These are phyloP conservation scores for Magnolia kwangsiensis DNA, from an alignment of 164 flowering plant genomes.

Conservation along the genomic window DNA sequence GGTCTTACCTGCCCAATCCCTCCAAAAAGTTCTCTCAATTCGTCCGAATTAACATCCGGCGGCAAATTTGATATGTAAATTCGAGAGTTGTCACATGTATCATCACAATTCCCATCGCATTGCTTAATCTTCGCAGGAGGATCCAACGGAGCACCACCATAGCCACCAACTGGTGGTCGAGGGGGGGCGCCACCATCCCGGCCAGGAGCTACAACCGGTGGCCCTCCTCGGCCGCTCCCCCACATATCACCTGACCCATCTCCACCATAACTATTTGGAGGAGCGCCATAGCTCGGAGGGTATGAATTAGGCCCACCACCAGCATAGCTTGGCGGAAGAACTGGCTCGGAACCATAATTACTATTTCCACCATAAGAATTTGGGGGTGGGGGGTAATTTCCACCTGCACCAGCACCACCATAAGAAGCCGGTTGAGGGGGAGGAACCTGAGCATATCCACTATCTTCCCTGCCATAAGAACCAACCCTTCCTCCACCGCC, in stretches of 20 bases:
- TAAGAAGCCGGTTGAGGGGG: conserved; percentile 44
- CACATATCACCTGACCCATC: not conserved
- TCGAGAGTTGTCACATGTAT: conserved; percentile 83
- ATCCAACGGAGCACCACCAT: conserved; percentile 46
- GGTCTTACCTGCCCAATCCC: conserved; percentile 93
- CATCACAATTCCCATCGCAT: conserved; percentile 87
- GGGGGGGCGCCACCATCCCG: conserved; percentile 25
- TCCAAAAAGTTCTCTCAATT: conserved; percentile 83
- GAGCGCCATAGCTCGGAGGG: conserved; percentile 68
- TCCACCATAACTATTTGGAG: conserved; percentile 8
- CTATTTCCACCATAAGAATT: conserved; percentile 48
- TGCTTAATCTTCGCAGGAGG: conserved; percentile 65
- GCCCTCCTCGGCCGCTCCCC: conserved; percentile 30
- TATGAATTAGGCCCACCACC: conserved; percentile 62
- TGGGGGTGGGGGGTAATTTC: conserved; percentile 46
- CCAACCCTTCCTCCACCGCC: conserved; percentile 54
- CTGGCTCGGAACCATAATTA: conserved; percentile 63
- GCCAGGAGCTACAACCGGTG: conserved; percentile 37
- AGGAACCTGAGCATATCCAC: conserved; percentile 54
- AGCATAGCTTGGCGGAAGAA: conserved; percentile 72
- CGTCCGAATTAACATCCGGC: conserved; percentile 83
- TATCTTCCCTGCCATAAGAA: conserved; percentile 53
- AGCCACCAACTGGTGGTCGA: conserved; percentile 40
- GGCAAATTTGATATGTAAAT: conserved; percentile 99
- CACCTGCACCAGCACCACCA: conserved; percentile 42